phyloP scores from a whole-genome alignment of 176 grass and related monocot species.

The Hordeum vulgare region MorexV3_pseudomolecules_assembly NC_058518.1:9609693-9610192 shows the following conservation, averaged over 20 bases:
- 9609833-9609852: slow-evolving; percentile 86
- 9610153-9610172: slow-evolving; percentile 75
- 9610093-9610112: slow-evolving; percentile 61
- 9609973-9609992: slow-evolving; percentile 37
- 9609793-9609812: slow-evolving; percentile 71
- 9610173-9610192: slow-evolving; percentile 83
- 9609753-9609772: slow-evolving; percentile 30
- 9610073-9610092: slow-evolving; percentile 38
- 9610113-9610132: slow-evolving; percentile 75
- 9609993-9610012: slow-evolving; percentile 93
- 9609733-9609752: neutral
- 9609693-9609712: slow-evolving; percentile 11
- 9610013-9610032: slow-evolving; percentile 86
- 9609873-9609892: slow-evolving; percentile 18
- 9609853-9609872: no score
- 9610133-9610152: slow-evolving; percentile 87
- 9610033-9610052: slow-evolving; percentile 69
- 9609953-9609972: slow-evolving; percentile 15
- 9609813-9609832: slow-evolving; percentile 73
- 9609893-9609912: neutral
- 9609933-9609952: neutral
- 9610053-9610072: slow-evolving; percentile 46
- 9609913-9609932: neutral
- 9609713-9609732: slow-evolving; percentile 7
- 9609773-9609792: slow-evolving; percentile 95